Base-by-base conservation (phyloP, 805 yeast species). In the Novakomyces olei region DNA sequence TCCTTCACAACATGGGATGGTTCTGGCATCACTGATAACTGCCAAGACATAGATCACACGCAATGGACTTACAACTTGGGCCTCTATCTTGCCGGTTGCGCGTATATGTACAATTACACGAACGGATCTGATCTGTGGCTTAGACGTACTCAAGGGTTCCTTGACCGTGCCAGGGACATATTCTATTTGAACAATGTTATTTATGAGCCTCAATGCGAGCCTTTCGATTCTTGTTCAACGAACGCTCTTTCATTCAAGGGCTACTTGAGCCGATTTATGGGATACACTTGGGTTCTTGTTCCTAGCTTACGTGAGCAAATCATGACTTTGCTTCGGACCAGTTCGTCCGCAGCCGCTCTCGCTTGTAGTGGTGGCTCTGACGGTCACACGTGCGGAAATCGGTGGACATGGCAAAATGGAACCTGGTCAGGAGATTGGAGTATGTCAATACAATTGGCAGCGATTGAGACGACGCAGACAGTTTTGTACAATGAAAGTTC, bases 21-120 rank as follows among this genome's bases (percentile, higher is more conserved):
- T 39, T 74, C 71, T 10, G 51, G 57, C 34, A 56, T 67, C 37
- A 44, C 38, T 23, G 44, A 47, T 19, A 50, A 53, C 38, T 75
- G 88, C 47, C 38, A 23, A 15, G 15, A 19, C 14, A 46, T 67
- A 34, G 62, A 70, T 23, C 50, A 53, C 39, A 59, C 59, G 35
- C 74, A 70, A 51, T 75, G 85, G 83, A 61, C 79, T 3, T 75
- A 75, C 51, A 76, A 74, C 52, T 70, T 66, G 44, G 88, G 79
- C 1, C 57, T 75, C 33, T 52, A 72, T 57, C 49, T 75, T 49
- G 54, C 74, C 5, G 88, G 85, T 2, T 50, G 68, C 39, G 83
- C 88, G 3, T 73, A 60, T 48, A 52, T 76, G 43, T 72, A 66
- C 49, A 71, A 72, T 50, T 58, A 59, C 50, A 69, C 80, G 18